Conservation (phyloP, 1,284 basidiomycete genomes). For the Chalciporus piperatoides region DNA sequence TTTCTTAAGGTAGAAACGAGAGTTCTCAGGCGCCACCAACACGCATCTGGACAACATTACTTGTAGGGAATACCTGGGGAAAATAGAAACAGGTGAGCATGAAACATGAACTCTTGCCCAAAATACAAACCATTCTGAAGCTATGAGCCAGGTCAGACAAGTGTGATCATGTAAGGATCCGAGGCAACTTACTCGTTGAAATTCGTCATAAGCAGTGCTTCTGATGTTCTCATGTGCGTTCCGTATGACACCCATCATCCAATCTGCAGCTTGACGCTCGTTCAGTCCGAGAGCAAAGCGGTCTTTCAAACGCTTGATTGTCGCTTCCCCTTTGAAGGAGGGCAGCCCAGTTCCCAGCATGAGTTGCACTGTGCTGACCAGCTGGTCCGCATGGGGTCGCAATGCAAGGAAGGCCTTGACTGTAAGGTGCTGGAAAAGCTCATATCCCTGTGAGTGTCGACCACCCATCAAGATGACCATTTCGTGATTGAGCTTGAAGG, state of each 20-base stretch:
- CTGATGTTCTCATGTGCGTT: slow-evolving; percentile 95
- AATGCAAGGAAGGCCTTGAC: slow-evolving; percentile 96
- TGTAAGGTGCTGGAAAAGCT: slow-evolving; percentile 89
- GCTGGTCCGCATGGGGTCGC: slow-evolving; percentile 85
- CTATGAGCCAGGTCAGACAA: slow-evolving; percentile 31
- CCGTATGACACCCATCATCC: slow-evolving; percentile 83
- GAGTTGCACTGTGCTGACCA: slow-evolving; percentile 83
- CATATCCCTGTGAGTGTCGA: slow-evolving; percentile 87
- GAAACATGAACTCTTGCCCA: neutral
- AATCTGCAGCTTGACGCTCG: slow-evolving; percentile 91
- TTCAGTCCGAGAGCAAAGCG: slow-evolving; percentile 82
- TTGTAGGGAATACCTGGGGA: slow-evolving; percentile 51
- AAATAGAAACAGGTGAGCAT: slow-evolving; percentile 9
- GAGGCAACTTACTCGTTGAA: slow-evolving; percentile 63
- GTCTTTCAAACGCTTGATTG: slow-evolving; percentile 83
- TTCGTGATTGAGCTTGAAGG: slow-evolving; percentile 98
- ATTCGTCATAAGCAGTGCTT: slow-evolving; percentile 91
- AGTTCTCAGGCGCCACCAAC: neutral
- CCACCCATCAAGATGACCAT: slow-evolving; percentile 99
- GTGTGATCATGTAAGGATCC: neutral
- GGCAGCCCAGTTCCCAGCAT: slow-evolving; percentile 97
- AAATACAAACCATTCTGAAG: slow-evolving; percentile 47
- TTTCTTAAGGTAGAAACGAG: neutral
- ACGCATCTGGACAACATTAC: slow-evolving; percentile 25
- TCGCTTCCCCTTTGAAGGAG: slow-evolving; percentile 93